These are phyloP conservation scores for Truncatella angustata DNA, from an alignment of 2,329 filamentous ascomycete species.

Conservation along the genomic window DNA sequence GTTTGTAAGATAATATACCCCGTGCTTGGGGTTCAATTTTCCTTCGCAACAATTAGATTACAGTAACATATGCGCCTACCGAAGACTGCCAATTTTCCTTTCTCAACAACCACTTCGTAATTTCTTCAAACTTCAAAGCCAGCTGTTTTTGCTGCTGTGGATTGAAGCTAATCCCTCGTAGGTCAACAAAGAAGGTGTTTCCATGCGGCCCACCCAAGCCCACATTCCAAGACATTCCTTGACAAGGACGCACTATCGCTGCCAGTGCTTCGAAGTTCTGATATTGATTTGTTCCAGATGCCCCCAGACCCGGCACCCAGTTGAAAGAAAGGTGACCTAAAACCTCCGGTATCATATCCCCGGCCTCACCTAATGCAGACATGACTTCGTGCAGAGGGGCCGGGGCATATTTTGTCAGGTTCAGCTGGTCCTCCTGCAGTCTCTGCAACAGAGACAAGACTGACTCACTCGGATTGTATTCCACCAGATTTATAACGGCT, in stretches of 20 bases:
- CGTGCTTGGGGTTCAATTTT: too few relatives aligned
- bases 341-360: conserved; percentile 8
- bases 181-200: not conserved
- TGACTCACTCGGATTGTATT: conserved; percentile 7
- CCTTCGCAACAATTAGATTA: too few relatives aligned
- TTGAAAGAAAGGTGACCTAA: conserved; percentile 14
- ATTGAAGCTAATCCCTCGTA: conserved; percentile 5
- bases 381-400: conserved; percentile 15
- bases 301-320: conserved; percentile 16
- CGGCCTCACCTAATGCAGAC: not conserved
- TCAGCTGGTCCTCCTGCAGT: conserved; percentile 14
- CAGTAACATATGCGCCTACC: not conserved
- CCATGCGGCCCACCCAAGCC: not conserved
- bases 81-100: conserved; percentile 3
- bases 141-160: not conserved
- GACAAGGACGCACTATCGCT: conserved; percentile 2
- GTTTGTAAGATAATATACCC: too few relatives aligned
- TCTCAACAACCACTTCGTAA: not conserved
- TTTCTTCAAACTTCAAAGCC: not conserved
- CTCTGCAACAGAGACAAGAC: conserved; percentile 12
- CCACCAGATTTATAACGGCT: conserved; percentile 14
- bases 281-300: conserved; percentile 12
- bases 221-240: not conserved
- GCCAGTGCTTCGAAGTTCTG: conserved; percentile 11
- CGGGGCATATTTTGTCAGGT: conserved; percentile 12